Evolutionary conservation across 1,284 basidiomycete genomes (phyloP).

Genomic region (Naganishia albida): DNA sequence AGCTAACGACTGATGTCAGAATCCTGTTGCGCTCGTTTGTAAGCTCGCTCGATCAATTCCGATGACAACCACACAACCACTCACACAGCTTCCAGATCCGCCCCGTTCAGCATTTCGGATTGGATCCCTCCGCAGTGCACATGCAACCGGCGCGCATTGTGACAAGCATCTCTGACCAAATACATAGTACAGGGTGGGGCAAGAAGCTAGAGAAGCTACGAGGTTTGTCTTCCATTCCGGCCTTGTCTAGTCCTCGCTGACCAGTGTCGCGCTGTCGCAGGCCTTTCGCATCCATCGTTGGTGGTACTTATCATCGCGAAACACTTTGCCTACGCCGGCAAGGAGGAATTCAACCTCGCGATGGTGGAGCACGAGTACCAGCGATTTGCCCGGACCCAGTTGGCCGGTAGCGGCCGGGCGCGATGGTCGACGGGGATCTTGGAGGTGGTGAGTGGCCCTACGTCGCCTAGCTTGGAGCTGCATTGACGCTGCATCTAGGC

Average conservation of each 20-base stretch:
- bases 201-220: constrained; percentile 34
- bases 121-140: background rate
- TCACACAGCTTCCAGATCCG: constrained; percentile 27
- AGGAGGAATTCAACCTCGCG: constrained; percentile 59
- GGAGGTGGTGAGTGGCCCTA: constrained; percentile 39
- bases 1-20: constrained; percentile 68
- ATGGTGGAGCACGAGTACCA: constrained; percentile 54
- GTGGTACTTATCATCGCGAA: constrained; percentile 58
- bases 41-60: constrained; percentile 42
- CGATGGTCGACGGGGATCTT: constrained; percentile 49
- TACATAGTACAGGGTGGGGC: constrained; percentile 36
- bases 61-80: constrained; percentile 6
- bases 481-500: constrained; percentile 36
- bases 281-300: constrained; percentile 50
- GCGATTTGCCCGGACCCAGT: constrained; percentile 49
- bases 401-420: constrained; percentile 51
- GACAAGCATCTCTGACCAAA: constrained; percentile 31
- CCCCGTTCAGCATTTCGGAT: constrained; percentile 30
- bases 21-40: constrained; percentile 69
- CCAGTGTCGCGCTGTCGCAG: constrained; percentile 26
- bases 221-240: constrained; percentile 26
- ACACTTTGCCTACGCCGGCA: constrained; percentile 69
- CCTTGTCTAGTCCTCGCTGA: background rate
- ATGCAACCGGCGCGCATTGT: constrained; percentile 31
- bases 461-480: background rate